Evolutionary conservation across 106 monocot species (phyloP), one percentile per base, ranked within the genome.

Genomic region (Narthecium ossifragum): DNA sequence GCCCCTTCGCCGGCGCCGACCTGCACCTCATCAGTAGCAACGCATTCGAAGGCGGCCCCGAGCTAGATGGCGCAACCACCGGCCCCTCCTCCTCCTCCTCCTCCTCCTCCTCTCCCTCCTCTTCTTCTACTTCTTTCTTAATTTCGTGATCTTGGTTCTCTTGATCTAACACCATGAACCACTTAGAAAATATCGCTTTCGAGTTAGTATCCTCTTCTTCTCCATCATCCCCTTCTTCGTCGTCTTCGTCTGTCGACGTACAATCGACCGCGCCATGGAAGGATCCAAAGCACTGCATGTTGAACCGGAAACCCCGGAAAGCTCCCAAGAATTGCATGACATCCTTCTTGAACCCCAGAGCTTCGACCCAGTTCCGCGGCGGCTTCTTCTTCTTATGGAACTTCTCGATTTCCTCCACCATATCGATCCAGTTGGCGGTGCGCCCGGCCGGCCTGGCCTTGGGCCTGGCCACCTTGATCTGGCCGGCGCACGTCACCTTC

Each of bases 401-500:
- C 59, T 62, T 59, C 61, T 77, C 82, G 21, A 82, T 65, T 54
- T 81, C 72, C 23, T 76, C 76, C 21, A 76, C 55, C 14, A 76
- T 68, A 2, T 76, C 59, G 38, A 64, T 37, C 77, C 77, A 77
- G 49, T 57, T 26, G 24, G 54, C 52, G 26, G 28, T 28, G 11
- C 34, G 17, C 9, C 75, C 33, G n/a, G 51, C 17, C 45, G 31
- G 28, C 33, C 31, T 17, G 29, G 37, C 6, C 43, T 34, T 53
- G n/a, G 68, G 38, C 51, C 53, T 67, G 31, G 72, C 53, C 27
- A 84, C 84, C 51, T 84, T 87, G 72, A 92, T 92, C 67, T 92
- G 92, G 1, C 92, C 92, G 8, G 84, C 80, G 55, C 92, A 92
- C 9, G 88, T 92, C 48, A 92, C 88, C 62, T 77, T 88, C 31